phyloP scores from a whole-genome alignment of 2,329 filamentous ascomycete species.

The Alternaria infectoria region DNA sequence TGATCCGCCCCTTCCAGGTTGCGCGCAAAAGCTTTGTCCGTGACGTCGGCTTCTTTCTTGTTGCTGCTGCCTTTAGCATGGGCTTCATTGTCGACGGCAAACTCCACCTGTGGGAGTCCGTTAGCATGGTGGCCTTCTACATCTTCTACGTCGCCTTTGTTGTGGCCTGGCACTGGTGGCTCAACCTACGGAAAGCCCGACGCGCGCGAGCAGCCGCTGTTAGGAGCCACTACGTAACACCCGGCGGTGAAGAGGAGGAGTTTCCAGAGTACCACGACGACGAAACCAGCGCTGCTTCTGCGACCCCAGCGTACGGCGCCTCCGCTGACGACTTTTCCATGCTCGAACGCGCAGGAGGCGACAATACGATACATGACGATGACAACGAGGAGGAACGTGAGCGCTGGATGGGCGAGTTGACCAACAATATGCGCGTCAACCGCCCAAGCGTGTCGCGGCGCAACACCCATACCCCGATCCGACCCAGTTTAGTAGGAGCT shows the following conservation, averaged over 20 bases:
- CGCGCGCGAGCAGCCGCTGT: conserved; percentile 73
- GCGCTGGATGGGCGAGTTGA: conserved; percentile 77
- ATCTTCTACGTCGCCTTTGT: conserved; percentile 87
- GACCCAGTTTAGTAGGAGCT: conserved; percentile 90
- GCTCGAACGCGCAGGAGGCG: conserved; percentile 65
- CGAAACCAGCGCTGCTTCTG: conserved; percentile 52
- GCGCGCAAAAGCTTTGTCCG: conserved; percentile 87
- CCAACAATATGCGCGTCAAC: conserved; percentile 89
- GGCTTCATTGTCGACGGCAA: conserved; percentile 83
- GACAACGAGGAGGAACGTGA: conserved; percentile 69
- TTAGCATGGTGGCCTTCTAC: conserved; percentile 89
- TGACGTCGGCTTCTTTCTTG: conserved; percentile 90
- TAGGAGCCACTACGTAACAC: conserved; percentile 73
- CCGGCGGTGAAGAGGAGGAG: conserved; percentile 65
- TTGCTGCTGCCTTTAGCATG: conserved; percentile 86
- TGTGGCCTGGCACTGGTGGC: conserved; percentile 89
- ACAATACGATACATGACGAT: conserved; percentile 61
- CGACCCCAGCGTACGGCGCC: conserved; percentile 53
- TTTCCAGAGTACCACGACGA: conserved; percentile 60
- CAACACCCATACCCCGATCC: conserved; percentile 80
- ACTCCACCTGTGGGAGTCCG: conserved; percentile 87
- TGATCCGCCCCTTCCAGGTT: conserved; percentile 94
- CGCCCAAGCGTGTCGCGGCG: conserved; percentile 71
- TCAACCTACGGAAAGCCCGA: conserved; percentile 66
- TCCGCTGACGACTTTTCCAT: conserved; percentile 70